Base-by-base conservation (phyloP, 768 basidiomycete species). In the Gymnopilus junonius region DNA sequence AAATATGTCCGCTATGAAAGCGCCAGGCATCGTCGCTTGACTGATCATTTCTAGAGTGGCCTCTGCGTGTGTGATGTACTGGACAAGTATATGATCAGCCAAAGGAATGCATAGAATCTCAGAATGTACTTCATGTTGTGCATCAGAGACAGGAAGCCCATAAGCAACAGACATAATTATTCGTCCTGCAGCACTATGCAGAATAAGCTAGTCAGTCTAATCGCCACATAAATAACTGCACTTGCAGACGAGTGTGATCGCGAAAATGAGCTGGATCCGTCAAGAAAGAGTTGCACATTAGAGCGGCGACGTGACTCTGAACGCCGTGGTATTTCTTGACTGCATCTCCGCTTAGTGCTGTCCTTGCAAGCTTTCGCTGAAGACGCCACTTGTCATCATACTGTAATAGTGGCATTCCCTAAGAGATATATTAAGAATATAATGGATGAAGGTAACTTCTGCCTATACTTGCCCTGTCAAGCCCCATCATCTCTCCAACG, bases 401-500 rank as follows among this genome's bases (percentile, higher is more conserved):
- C 7, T 48, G 54, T 6, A 58, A 42, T 25, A 64, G 51, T 25
- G 62, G 62, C 34, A 58, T 64, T 11, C 62, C 58, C 62, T 64
- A 39, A 21, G 0, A 27, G 15, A 12, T 29, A 8, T 55, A 3
- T 39, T 15, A 7, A 40, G 21, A n/a, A 40, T 60, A 23, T 5
- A 14, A 25, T 2, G n/a, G 14, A 5, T 21, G 7, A 7, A 42
- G 21, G 17, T 31, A 23, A 53, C 21, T 8, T 0, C 2, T 14
- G 15, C 40, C 8, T 1, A 25, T 20, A 27, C 50, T 42, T 4
- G 53, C 62, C 31, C 50, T 48, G 39, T 64, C 62, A 37, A 64
- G 62, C 15, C 62, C 62, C 62, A 64, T 64, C 50, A 64, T 34
- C 27, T 64, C 62, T 15, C 62, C 62, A 11, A 64, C 62, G 11